A percentile compares a stretch with the other conserved stretches of the same genome.
These are phyloP conservation scores for Tanacetum coccineum DNA, from an alignment of 129 eudicot species.

Conservation along the genomic window DNA sequence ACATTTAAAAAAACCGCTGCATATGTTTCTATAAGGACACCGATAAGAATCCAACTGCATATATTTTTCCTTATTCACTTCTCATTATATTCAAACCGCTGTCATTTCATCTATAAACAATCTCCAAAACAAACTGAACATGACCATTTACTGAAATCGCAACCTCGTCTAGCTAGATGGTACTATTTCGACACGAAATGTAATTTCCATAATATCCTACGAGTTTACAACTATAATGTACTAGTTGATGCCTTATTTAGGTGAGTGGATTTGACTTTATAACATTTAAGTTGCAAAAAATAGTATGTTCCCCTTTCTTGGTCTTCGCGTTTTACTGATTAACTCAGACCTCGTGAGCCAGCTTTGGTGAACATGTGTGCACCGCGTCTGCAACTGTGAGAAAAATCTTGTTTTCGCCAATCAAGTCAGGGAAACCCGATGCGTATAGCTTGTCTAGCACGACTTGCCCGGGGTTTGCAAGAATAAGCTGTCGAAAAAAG, in stretches of 20 bases:
- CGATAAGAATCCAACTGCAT: background rate
- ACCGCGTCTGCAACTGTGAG: conserved; percentile 83
- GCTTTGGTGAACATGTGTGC: conserved; percentile 59
- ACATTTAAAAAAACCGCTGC: too few relatives aligned
- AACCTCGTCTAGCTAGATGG: background rate
- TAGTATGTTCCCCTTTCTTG: background rate
- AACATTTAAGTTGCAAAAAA: background rate
- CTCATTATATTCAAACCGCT: background rate
- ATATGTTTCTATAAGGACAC: background rate
- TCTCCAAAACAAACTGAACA: background rate
- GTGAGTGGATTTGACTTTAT: background rate
- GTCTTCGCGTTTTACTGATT: background rate
- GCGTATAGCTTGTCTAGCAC: conserved; percentile 78
- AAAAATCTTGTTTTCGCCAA: conserved; percentile 76
- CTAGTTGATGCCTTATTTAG: background rate
- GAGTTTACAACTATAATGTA: background rate
- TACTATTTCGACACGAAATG: too few relatives aligned
- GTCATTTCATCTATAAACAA: conserved; percentile 3
- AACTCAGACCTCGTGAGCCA: conserved; percentile 38
- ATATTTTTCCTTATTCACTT: background rate
- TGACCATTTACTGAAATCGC: background rate
- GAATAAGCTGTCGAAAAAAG: conserved; percentile 49
- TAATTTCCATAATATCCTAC: too few relatives aligned
- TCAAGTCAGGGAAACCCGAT: conserved; percentile 40
- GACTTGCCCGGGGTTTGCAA: conserved; percentile 72